A percentile compares a stretch with the other conserved stretches of the same genome.
Conservation (phyloP, 2,329 filamentous ascomycete genomes). For the Elsinoe perseae region DNA sequence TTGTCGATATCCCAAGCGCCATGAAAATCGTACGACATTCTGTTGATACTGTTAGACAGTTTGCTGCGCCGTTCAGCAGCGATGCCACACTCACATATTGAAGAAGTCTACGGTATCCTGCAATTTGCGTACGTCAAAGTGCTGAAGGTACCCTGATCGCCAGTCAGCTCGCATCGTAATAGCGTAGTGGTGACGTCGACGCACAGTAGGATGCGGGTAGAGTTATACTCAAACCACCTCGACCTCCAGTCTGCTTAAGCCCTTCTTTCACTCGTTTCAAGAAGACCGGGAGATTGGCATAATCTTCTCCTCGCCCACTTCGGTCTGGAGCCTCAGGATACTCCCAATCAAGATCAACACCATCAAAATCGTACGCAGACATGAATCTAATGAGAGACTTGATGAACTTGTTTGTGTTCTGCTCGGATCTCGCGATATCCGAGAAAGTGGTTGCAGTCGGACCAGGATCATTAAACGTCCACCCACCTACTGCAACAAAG, state of each 20-base stretch:
- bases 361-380: slow-evolving; percentile 21
- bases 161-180: too few relatives aligned
- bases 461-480: slow-evolving; percentile 16
- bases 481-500: slow-evolving; percentile 19
- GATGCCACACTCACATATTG: too few relatives aligned
- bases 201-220: slow-evolving; percentile 26
- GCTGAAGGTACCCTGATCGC: slow-evolving; percentile 27
- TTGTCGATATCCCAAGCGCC: slow-evolving; percentile 35
- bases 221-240: slow-evolving; percentile 25
- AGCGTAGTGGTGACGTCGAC: too few relatives aligned
- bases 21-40: slow-evolving; percentile 42
- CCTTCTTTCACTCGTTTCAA: slow-evolving; percentile 32
- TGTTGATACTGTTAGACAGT: too few relatives aligned
- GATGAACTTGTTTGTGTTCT: slow-evolving; percentile 16
- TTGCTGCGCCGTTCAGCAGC: too few relatives aligned
- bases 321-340: slow-evolving; percentile 27
- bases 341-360: slow-evolving; percentile 22
- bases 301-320: slow-evolving; percentile 34
- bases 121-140: slow-evolving; percentile 27
- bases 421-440: slow-evolving; percentile 12
- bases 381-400: slow-evolving; percentile 18
- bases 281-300: slow-evolving; percentile 31
- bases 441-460: slow-evolving; percentile 26
- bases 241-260: slow-evolving; percentile 24
- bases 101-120: slow-evolving; percentile 20